Evolutionary conservation across 805 yeast species (phyloP).

Genomic region (Yarrowia porcina): DNA sequence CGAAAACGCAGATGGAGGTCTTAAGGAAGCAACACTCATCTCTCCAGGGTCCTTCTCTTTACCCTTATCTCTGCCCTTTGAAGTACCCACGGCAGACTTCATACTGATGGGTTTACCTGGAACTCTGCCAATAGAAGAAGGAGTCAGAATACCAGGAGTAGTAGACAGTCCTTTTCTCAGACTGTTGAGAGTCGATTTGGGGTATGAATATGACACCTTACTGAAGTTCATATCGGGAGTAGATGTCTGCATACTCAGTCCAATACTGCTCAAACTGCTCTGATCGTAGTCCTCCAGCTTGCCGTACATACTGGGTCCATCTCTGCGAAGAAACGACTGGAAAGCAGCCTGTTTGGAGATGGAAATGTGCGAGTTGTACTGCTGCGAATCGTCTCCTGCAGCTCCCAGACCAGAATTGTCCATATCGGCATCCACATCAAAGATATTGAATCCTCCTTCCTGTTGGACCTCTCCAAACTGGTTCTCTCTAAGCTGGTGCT

Average conservation of each 20-base stretch:
- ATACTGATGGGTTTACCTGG: not conserved
- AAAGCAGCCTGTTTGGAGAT: not conserved
- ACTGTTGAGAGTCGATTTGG: conserved; percentile 4
- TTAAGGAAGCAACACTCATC: not conserved
- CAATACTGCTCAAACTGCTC: not conserved
- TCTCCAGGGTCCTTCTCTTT: not conserved
- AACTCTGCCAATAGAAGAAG: not conserved
- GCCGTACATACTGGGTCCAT: conserved; percentile 1
- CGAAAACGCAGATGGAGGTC: not conserved
- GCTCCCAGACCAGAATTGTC: not conserved
- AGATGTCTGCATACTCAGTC: not conserved
- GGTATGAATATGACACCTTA: not conserved
- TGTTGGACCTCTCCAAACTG: not conserved
- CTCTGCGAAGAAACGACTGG: conserved; percentile 1
- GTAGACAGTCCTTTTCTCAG: not conserved
- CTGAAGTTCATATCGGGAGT: not conserved
- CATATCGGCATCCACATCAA: not conserved
- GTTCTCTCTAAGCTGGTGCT: not conserved
- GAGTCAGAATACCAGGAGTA: not conserved
- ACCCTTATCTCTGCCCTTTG: not conserved
- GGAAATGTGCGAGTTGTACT: conserved; percentile 10
- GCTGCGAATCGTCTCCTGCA: not conserved
- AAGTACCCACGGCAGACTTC: not conserved
- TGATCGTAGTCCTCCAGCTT: conserved; percentile 3
- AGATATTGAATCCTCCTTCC: conserved; percentile 6